phyloP scores from a whole-genome alignment of 345 rosid genomes.

The Firmiana major region DNA sequence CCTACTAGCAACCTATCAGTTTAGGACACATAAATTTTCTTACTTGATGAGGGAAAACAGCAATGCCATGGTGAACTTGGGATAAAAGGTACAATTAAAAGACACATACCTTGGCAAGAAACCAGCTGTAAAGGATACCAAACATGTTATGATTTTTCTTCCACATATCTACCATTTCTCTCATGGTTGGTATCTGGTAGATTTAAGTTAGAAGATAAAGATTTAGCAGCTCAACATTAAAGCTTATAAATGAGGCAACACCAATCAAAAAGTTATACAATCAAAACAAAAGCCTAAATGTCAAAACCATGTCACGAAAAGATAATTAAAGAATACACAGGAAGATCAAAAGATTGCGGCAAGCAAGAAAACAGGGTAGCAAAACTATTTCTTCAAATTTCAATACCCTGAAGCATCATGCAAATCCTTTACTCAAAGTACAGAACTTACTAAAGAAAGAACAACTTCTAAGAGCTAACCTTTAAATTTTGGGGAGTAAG shows the following conservation, averaged over 20 bases:
- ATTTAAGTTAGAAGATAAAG: constrained; percentile 6
- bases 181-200: constrained; percentile 74
- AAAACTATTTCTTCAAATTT: background rate
- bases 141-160: constrained; percentile 84
- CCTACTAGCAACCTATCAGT: constrained; percentile 63
- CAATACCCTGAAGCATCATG: background rate
- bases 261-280: background rate
- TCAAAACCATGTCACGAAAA: background rate
- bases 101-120: constrained; percentile 81
- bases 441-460: background rate
- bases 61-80: background rate
- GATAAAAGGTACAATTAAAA: constrained; percentile 2
- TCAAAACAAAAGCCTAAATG: background rate
- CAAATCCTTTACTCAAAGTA: background rate
- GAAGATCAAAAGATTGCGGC: background rate
- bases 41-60: background rate
- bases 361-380: background rate
- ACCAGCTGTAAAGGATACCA: constrained; percentile 90
- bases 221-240: background rate
- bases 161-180: constrained; percentile 92
- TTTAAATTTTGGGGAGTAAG: constrained; percentile 77
- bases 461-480: constrained; percentile 36
- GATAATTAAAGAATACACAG: background rate
- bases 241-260: background rate
- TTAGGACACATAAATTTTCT: background rate